phyloP scores from a whole-genome alignment of 495 filamentous ascomycete genomes.

The Penicillium cosmopolitanum region DNA sequence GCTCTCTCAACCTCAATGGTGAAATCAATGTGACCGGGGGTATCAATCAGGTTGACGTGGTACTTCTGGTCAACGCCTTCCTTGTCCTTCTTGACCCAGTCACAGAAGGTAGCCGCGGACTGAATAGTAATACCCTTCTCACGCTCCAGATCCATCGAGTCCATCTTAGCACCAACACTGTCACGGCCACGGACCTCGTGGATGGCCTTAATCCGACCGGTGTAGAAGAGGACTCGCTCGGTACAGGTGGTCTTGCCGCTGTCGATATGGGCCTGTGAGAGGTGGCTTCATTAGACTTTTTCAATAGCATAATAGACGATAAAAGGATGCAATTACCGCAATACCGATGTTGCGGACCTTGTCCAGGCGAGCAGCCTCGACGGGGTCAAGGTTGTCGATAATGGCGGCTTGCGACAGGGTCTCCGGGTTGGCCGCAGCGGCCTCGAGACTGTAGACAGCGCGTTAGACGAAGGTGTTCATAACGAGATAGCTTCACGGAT shows the following conservation, averaged over 20 bases:
- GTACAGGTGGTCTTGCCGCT: conserved; percentile 98
- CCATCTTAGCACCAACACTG: conserved; percentile 98
- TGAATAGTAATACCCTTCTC: conserved; percentile 99
- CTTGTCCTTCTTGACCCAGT: conserved; percentile 84
- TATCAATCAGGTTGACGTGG: conserved; percentile 98
- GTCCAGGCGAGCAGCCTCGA: conserved; percentile 74
- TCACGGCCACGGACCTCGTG: conserved; percentile 98
- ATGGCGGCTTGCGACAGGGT: conserved; percentile 67
- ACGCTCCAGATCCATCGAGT: conserved; percentile 98
- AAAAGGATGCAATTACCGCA: conserved; percentile 62
- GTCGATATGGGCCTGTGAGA: conserved; percentile 88
- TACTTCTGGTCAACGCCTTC: conserved; percentile 83
- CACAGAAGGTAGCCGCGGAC: conserved; percentile 95
- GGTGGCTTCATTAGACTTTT: conserved; percentile 18
- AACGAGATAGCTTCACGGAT: background rate
- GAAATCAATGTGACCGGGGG: conserved; percentile 98
- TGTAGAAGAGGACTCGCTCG: conserved; percentile 98
- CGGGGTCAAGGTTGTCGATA: conserved; percentile 72
- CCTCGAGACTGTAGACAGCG: conserved; percentile 53
- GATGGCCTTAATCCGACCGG: conserved; percentile 92
- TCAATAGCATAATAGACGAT: background rate
- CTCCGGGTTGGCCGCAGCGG: conserved; percentile 63
- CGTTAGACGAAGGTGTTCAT: conserved; percentile 1
- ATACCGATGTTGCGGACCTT: conserved; percentile 96
- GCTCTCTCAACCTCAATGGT: conserved; percentile 99